phyloP scores from a whole-genome alignment of 2,329 filamentous ascomycete species.

The Pleurostoma richardsiae region DNA sequence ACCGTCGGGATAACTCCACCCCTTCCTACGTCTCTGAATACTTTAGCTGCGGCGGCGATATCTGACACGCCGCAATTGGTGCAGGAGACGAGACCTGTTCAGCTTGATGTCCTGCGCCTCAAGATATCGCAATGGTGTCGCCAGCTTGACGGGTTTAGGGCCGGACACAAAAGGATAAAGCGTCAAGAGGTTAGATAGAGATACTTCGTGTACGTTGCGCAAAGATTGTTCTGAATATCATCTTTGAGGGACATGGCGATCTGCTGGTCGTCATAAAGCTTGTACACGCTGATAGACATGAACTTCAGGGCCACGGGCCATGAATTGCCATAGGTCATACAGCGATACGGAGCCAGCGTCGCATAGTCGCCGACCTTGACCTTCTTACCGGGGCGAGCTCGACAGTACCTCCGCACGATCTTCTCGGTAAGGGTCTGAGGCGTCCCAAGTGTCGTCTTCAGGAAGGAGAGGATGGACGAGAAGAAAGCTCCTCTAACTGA shows the following conservation, averaged over 20 bases:
- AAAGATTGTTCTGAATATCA: conserved; percentile 82
- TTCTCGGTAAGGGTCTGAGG: conserved; percentile 88
- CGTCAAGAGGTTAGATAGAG: conserved; percentile 79
- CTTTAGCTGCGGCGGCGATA: conserved; percentile 72
- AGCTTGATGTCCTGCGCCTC: conserved; percentile 70
- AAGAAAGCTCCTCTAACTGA: conserved; percentile 50
- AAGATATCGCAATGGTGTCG: conserved; percentile 71
- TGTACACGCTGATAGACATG: conserved; percentile 74
- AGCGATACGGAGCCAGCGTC: conserved; percentile 63
- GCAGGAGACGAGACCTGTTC: conserved; percentile 89
- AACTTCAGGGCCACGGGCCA: conserved; percentile 59
- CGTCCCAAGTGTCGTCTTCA: conserved; percentile 22
- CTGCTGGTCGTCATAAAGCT: conserved; percentile 66
- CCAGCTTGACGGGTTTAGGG: conserved; percentile 86
- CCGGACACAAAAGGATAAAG: conserved; percentile 81
- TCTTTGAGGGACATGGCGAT: conserved; percentile 83
- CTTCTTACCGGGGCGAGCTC: conserved; percentile 68
- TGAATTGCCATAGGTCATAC: conserved; percentile 73
- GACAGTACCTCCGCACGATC: conserved; percentile 78
- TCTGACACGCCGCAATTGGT: conserved; percentile 84
- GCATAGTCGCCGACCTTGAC: conserved; percentile 83
- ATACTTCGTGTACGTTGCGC: conserved; percentile 76
- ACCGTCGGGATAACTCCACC: conserved; percentile 63
- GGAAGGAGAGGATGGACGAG: conserved; percentile 49
- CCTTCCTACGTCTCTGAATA: conserved; percentile 75